Conservation (phyloP, 2,329 filamentous ascomycete species). For the Lasiodiplodia sp. region DNA sequence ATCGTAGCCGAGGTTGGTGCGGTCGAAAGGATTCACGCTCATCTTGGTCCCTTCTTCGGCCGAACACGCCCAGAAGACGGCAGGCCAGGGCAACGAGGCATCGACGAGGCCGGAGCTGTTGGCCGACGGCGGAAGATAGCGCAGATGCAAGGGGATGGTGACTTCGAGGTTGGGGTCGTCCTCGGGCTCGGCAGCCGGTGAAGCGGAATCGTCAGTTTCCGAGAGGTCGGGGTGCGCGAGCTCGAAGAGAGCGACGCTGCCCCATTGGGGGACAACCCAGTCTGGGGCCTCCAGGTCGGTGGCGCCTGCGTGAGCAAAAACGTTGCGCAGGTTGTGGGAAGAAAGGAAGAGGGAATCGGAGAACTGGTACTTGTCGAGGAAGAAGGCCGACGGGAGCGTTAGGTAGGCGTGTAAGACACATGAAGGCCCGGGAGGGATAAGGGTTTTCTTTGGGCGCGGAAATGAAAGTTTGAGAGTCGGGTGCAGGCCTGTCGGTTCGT, state of each 20-base stretch:
- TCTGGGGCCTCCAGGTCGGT: constrained; percentile 91
- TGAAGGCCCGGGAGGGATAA: constrained; percentile 55
- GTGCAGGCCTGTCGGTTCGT: constrained; percentile 80
- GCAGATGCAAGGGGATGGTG: constrained; percentile 82
- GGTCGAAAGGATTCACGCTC: constrained; percentile 82
- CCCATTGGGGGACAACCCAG: constrained; percentile 80
- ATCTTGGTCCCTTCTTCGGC: constrained; percentile 72
- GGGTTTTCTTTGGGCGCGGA: constrained; percentile 50
- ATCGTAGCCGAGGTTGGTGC: constrained; percentile 85
- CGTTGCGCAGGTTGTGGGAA: constrained; percentile 76
- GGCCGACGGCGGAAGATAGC: constrained; percentile 74
- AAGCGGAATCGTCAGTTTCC: not conserved
- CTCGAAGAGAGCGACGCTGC: constrained; percentile 78
- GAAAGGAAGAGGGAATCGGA: constrained; percentile 76
- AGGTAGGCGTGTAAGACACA: constrained; percentile 82
- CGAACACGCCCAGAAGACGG: constrained; percentile 89
- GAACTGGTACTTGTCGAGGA: constrained; percentile 88
- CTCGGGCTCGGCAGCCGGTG: constrained; percentile 3
- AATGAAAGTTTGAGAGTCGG: constrained; percentile 77
- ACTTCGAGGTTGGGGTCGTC: constrained; percentile 64
- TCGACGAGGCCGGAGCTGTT: constrained; percentile 49
- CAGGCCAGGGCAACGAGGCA: constrained; percentile 76
- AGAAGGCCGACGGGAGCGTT: constrained; percentile 80
- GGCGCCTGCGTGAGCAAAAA: constrained; percentile 74
- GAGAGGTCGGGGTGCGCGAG: constrained; percentile 63